These are phyloP conservation scores for Mucor ambiguus DNA, from an alignment of 371 early-diverging fungal genomes.

Conservation along the genomic window DNA sequence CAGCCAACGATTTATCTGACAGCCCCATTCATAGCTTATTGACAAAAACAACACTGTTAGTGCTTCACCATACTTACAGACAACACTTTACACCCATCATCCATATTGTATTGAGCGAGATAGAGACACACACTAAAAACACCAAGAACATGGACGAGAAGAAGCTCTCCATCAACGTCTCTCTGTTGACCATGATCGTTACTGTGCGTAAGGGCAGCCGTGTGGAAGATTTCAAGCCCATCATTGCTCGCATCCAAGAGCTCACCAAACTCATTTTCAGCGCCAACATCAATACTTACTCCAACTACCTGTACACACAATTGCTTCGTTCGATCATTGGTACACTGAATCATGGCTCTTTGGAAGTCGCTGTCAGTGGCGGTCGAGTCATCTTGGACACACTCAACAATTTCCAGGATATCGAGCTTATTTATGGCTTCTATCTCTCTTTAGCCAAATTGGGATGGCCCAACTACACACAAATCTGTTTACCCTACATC, in stretches of 20 bases:
- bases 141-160: conserved; percentile 34
- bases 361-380: conserved; percentile 61
- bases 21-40: conserved; percentile 33
- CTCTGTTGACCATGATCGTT: conserved; percentile 51
- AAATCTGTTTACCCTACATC: conserved; percentile 70
- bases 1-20: conserved; percentile 20
- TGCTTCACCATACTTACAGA: conserved; percentile 58
- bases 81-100: conserved; percentile 56
- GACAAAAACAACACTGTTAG: conserved; percentile 54
- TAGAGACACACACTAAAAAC: conserved; percentile 34
- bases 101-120: conserved; percentile 50
- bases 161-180: conserved; percentile 42
- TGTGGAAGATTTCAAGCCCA: conserved; percentile 50
- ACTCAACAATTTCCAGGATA: conserved; percentile 53
- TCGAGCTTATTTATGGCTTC: conserved; percentile 63
- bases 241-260: conserved; percentile 34
- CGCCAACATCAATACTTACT: neutral
- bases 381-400: conserved; percentile 66
- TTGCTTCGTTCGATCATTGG: conserved; percentile 30
- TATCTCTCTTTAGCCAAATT: conserved; percentile 66
- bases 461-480: conserved; percentile 69
- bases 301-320: conserved; percentile 29
- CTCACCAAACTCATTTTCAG: conserved; percentile 34
- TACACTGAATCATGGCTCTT: conserved; percentile 57
- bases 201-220: conserved; percentile 63